Conservation (phyloP, 2,329 filamentous ascomycete genomes). For the Fusarium sp. region DNA sequence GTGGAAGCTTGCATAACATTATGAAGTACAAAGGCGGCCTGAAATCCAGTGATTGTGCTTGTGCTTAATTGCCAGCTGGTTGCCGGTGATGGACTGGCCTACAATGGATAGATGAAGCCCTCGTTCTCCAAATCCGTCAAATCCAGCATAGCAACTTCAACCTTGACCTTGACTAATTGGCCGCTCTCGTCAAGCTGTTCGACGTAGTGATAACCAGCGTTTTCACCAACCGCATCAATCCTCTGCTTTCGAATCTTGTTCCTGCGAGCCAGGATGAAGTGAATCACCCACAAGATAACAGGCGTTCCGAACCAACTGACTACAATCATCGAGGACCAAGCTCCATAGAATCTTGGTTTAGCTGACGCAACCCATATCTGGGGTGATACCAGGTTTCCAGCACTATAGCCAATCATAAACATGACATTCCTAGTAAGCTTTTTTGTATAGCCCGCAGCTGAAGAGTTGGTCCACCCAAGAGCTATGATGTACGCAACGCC, state of each 20-base stretch:
- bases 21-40: too few relatives aligned
- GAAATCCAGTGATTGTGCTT: too few relatives aligned
- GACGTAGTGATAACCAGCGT: slow-evolving; percentile 40
- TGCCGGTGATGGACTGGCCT: too few relatives aligned
- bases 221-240: slow-evolving; percentile 35
- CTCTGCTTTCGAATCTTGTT: slow-evolving; percentile 45
- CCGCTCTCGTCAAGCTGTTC: slow-evolving; percentile 47
- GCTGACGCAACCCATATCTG: slow-evolving; percentile 51
- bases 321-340: slow-evolving; percentile 43
- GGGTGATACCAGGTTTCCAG: slow-evolving; percentile 52
- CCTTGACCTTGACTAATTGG: slow-evolving; percentile 44
- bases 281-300: slow-evolving; percentile 49
- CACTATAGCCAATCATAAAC: slow-evolving; percentile 53
- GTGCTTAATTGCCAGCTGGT: too few relatives aligned
- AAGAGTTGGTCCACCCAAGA: slow-evolving; percentile 17
- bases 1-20: too few relatives aligned
- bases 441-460: slow-evolving; percentile 44
- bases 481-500: slow-evolving; percentile 31
- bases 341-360: slow-evolving; percentile 44
- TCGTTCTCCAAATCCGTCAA: slow-evolving; percentile 55
- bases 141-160: slow-evolving; percentile 52
- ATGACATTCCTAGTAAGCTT: slow-evolving; percentile 56
- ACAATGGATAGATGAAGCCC: slow-evolving; percentile 51
- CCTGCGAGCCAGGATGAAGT: slow-evolving; percentile 46
- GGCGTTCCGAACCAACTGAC: slow-evolving; percentile 52